Evolutionary conservation across 768 basidiomycete species (phyloP).

Genomic region (Lactifluus hygrophoroides): DNA sequence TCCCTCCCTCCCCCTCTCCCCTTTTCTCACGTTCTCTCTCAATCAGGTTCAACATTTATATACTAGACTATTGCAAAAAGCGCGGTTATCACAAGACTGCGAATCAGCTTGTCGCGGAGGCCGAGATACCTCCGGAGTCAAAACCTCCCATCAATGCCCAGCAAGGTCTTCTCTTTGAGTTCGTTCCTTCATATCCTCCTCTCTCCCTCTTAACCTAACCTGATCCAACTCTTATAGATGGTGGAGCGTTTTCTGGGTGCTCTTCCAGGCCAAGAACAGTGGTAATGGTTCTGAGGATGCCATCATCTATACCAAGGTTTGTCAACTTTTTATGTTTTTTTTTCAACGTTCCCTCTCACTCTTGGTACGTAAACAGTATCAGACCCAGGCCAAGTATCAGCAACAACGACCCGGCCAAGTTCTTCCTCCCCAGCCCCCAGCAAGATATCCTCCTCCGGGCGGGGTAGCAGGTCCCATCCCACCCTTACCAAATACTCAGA

Average conservation of each 20-base stretch:
- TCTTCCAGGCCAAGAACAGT: conserved; percentile 74
- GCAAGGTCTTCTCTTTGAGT: conserved; percentile 82
- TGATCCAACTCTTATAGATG: conserved; percentile 40
- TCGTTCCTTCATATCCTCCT: conserved; percentile 25
- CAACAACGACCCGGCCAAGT: not conserved
- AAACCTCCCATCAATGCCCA: conserved; percentile 74
- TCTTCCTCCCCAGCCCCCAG: conserved; percentile 12
- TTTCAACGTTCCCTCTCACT: not conserved
- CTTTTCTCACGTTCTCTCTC: not conserved
- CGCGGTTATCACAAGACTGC: conserved; percentile 72
- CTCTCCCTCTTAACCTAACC: conserved; percentile 4
- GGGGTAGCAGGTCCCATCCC: conserved; percentile 16
- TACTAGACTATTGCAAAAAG: conserved; percentile 77
- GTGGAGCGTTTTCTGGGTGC: conserved; percentile 87
- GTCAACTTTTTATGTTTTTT: conserved; percentile 19
- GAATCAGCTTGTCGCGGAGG: conserved; percentile 54
- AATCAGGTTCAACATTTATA: conserved; percentile 81
- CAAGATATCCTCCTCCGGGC: conserved; percentile 23
- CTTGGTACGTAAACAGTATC: conserved; percentile 26
- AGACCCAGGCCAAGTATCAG: conserved; percentile 24
- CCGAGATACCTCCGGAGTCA: conserved; percentile 53
- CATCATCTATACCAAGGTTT: conserved; percentile 59
- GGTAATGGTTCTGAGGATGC: conserved; percentile 62
- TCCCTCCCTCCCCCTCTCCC: not conserved
- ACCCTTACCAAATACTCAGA: conserved; percentile 18